Base-by-base conservation (phyloP, 1,284 basidiomycete genomes). In the Ustilago curta region DNA sequence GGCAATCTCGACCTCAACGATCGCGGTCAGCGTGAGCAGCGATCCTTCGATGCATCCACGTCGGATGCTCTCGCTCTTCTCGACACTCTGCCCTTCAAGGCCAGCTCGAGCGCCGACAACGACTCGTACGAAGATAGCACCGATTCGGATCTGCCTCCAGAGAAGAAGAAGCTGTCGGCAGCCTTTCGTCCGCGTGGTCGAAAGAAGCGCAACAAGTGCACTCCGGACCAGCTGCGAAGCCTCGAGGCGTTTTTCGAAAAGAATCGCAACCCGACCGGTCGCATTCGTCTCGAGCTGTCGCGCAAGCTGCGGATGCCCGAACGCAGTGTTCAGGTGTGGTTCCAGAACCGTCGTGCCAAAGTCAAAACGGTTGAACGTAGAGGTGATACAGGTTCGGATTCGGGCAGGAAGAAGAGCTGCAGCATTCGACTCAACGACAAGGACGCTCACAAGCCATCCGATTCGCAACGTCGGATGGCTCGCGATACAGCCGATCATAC, bases 201-300 rank as follows among this genome's bases (percentile, higher is more conserved):
- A 4, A 80, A 80, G 61, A 78, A 76, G 59, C 59, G 79, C 11
- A 78, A 81, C 78, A 81, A 81, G 59, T 77, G 75, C 49, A 79
- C 67, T 6, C 67, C 70, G 0, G 76, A 78, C 32, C 79, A 81
- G 47, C 69, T 77, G 21, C 64, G 56, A n/a, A 65, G 62, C 12
- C 63, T 81, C 32, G 73, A 78, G 35, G 70, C 69, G 0, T 81
- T 81, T 44, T 81, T 81, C 23, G 70, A 70, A 12, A 68, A 65
- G 35, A 81, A 79, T 47, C 72, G 78, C 43, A 81, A 81, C 48
- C 79, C 79, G 1, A 79, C 75, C 0, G 78, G 76, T n/a, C 56
- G 65, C 1, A 51, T 79, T 8, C 59, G 79, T 0, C 54, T 61
- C n/a, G 76, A 81, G 61, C 71, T 81, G 0, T 71, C 70, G 12